Evolutionary conservation across 805 yeast species (phyloP), one percentile per base, ranked within the genome.

Genomic region (Starmerella khaoyaiensis): DNA sequence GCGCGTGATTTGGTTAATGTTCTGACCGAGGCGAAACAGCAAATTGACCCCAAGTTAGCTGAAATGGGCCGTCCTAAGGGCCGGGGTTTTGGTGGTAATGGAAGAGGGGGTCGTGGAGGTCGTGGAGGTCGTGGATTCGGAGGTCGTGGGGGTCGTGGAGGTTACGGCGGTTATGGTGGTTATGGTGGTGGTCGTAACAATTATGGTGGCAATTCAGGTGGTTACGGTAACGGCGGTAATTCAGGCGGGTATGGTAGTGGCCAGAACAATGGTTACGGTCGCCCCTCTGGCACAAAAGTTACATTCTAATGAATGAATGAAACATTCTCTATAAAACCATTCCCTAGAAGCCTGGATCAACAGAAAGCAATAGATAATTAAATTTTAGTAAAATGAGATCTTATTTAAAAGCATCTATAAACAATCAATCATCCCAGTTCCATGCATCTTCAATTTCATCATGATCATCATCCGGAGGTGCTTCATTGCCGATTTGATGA

Each of bases 11-110:
- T 90, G 57, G 72, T 87, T 54, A 77, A 79, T 54, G 86, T 90
- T 55, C 71, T 90, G 70, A 74, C 76, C 62, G 98, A 90, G 71
- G 98, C 98, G 48, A 79, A 87, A 59, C 98, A 90, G 65, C 70
- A 72, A 43, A 65, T 90, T 51, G 93, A 94, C 49, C 78, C 77
- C 37, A 82, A 74, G 57, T 71, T 90, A 54, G 69, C 69, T 57
- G 76, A 73, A 58, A 76, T 74, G 65, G 82, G 79, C 52, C 76
- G 77, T 57, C 80, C 81, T 45, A 69, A 76, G 40, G 76, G 79
- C 50, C 74, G 82, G 49, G 75, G 78, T 49, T 69, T 74, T 33
- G 60, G 56, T 34, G 66, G 78, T 44, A 71, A 81, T 36, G 71
- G 80, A 43, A 63, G 75, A 44, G 67, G 74, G 28, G 37, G 47